Evolutionary conservation across 352 stramenopile genomes (phyloP), one percentile per base, ranked within the genome.

Genomic region (Salisapilia sapeloensis): DNA sequence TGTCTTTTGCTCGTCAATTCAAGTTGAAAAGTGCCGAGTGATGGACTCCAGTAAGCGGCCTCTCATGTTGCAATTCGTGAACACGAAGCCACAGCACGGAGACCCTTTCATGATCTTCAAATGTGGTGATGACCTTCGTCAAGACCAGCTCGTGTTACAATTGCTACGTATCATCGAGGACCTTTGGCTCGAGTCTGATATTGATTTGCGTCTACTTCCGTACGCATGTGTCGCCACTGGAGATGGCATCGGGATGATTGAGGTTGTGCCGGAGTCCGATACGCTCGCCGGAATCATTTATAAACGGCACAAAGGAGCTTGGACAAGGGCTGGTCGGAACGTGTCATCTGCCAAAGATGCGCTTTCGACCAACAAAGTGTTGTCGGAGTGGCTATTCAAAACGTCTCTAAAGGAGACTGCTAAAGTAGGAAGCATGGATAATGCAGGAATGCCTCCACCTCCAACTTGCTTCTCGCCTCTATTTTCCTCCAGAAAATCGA

Each of bases 21-120:
- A 86, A 25, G 46, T 84, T 4, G 53, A 77, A 3, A 78, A 77
- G 35, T 95, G 82, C 43, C 60, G 69, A 10, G 84, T 96, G 21
- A 96, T 96, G 87, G 83, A 89, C 42, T 92, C 66, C 12, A 96
- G 95, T 47, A 96, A 96, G 46, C 60, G 79, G 3, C 87, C 87
- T 6, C 60, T 96, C 0, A 80, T 84, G 36, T 52, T 96, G 10
- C 74, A 81, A 15, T 75, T 96, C 8, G 50, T 81, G 35, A 81
- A 63, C 16, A 52, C 61, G 6, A 85, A 85, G 29, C 40, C 56
- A 0, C 48, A 78, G 24, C 62, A 82, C 32, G 56, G 51, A 17
- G 53, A 59, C 6, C 61, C 60, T 1, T 75, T 61, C 36, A 58
- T 93, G 20, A 92, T 96, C 34, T 94, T 95, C 54, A 96, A 96